A percentile compares a stretch with the other conserved stretches of the same genome.
Evolutionary conservation across 164 flowering plant species (phyloP).

Genomic region (Warburgia ugandensis): DNA sequence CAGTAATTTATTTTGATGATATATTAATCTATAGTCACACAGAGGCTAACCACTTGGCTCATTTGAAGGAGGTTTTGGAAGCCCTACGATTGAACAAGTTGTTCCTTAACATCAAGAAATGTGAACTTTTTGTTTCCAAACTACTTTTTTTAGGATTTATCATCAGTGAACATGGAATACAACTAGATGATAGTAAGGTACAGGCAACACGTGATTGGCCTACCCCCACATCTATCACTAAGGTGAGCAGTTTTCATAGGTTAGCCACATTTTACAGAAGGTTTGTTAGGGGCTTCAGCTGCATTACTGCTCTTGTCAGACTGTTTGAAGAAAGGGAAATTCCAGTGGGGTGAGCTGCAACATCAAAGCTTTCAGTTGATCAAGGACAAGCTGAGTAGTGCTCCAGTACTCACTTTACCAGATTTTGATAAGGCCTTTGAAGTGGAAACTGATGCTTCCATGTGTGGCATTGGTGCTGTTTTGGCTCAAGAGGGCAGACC

Average conservation of each 20-base stretch:
- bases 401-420: not conserved
- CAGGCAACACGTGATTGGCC: too few species aligned
- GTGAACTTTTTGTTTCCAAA: not conserved
- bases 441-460: not conserved
- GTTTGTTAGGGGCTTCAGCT: too few species aligned
- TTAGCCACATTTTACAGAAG: too few species aligned
- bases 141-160: too few species aligned
- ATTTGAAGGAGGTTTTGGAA: too few species aligned
- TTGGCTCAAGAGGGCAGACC: not conserved
- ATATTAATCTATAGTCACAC: too few species aligned
- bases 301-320: too few species aligned
- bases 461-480: not conserved
- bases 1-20: not conserved
- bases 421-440: not conserved
- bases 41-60: too few species aligned
- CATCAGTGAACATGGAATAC: too few species aligned
- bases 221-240: too few species aligned
- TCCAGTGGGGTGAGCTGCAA: not conserved
- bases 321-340: not conserved
- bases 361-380: not conserved
- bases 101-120: constrained; percentile 1
- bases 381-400: not conserved
- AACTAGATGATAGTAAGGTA: too few species aligned
- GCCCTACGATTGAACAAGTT: not conserved
- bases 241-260: too few species aligned